Evolutionary conservation across 371 early-diverging fungal species (phyloP), one percentile per base, ranked within the genome.

Genomic region (Smittium culicis): DNA sequence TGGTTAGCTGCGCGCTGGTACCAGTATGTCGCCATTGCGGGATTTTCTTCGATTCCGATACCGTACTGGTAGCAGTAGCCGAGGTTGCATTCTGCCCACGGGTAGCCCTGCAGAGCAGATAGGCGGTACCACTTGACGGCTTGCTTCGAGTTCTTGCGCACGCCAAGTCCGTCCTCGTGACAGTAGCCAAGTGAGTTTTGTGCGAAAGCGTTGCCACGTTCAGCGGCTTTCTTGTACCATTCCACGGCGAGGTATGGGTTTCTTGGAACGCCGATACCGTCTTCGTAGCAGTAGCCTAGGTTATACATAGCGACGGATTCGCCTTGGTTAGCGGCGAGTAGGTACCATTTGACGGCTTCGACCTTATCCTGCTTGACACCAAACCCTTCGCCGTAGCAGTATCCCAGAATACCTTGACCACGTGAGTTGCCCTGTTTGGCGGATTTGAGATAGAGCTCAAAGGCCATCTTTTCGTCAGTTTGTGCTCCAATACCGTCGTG

Each of bases 61-160:
- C 93, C 94, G 67, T 88, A 86, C 74, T 90, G 88, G 66, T 86
- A 83, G 70, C 89, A 91, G 67, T 85, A 88, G 2, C 90, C 93
- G 1, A 91, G 79, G 71, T 89, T 91, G 73, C 85, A 89, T 69
- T 88, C 83, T 20, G 89, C 88, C 82, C 85, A 86, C 0, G 87
- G 83, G 67, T 87, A 83, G 30, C 87, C 86, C 67, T 81, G 80
- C 34, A 79, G 76, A 1, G 90, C 90, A 29, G 88, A 81, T 55
- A 79, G 78, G 20, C 75, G 72, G 77, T 91, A 93, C 86, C 88
- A 88, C 11, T 71, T 56, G 2, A 84, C 85, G 0, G 92, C 91
- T 59, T 77, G 66, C 17, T 69, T 66, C 45, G 80, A 76, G 68
- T 90, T 78, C 64, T 80, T 69, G 27, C 73, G 73, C 8, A 88